Conservation (phyloP, 2,329 filamentous ascomycete genomes). For the Verticillium longisporum region DNA sequence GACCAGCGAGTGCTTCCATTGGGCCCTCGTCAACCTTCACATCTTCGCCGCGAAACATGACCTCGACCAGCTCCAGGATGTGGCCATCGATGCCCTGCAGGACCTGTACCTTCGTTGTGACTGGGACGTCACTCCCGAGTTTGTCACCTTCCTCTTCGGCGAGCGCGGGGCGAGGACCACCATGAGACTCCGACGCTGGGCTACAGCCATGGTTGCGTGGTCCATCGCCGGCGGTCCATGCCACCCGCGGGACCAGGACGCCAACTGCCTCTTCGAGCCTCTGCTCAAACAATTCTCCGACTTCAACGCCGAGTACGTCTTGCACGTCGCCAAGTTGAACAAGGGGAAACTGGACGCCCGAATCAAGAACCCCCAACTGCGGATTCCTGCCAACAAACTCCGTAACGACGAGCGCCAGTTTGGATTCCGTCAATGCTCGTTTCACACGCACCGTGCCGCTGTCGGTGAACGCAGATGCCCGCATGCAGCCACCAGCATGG, state of each 20-base stretch:
- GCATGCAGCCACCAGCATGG: constrained; percentile 20
- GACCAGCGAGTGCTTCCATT: constrained; percentile 34
- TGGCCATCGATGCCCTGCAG: constrained; percentile 51
- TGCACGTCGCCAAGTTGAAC: constrained; percentile 46
- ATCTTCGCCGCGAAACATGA: constrained; percentile 48
- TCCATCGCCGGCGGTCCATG: constrained; percentile 30
- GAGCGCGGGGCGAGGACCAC: constrained; percentile 42
- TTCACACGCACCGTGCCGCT: constrained; percentile 49
- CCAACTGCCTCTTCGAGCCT: constrained; percentile 27
- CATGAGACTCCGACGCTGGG: constrained; percentile 50
- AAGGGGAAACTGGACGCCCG: constrained; percentile 42
- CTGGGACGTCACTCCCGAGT: constrained; percentile 48
- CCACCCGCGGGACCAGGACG: constrained; percentile 17
- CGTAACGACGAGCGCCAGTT: constrained; percentile 51
- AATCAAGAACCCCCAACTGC: constrained; percentile 55
- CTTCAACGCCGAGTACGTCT: constrained; percentile 42
- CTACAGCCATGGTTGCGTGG: constrained; percentile 55
- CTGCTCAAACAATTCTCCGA: constrained; percentile 38
- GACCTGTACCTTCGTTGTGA: constrained; percentile 52
- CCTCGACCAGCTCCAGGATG: constrained; percentile 45
- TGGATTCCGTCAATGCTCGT: constrained; percentile 55
- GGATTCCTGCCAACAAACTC: constrained; percentile 48
- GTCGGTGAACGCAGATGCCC: constrained; percentile 50
- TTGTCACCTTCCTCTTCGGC: constrained; percentile 47
- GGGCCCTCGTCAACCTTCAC: constrained; percentile 49